A percentile compares a stretch with the other conserved stretches of the same genome.
Evolutionary conservation across 257 asterid genomes (phyloP).

Genomic region (Fraxinus cuspidata): DNA sequence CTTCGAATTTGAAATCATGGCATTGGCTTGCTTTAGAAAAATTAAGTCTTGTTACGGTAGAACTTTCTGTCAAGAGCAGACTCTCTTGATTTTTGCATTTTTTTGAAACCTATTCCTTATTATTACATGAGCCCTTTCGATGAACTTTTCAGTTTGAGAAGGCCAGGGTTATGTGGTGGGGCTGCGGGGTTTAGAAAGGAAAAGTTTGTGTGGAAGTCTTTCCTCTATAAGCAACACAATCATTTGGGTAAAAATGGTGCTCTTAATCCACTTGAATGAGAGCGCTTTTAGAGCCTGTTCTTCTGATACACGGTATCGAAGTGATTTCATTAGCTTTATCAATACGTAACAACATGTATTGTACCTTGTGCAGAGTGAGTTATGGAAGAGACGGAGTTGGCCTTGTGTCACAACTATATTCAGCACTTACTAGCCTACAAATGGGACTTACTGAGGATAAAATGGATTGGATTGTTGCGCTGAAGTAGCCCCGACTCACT

Average conservation of each 20-base stretch:
- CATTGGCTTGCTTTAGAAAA: too few relatives aligned
- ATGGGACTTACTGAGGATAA: constrained; percentile 83
- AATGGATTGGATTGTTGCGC: constrained; percentile 75
- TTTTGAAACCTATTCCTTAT: too few relatives aligned
- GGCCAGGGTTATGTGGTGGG: background rate
- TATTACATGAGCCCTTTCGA: too few relatives aligned
- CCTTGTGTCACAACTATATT: constrained; percentile 73
- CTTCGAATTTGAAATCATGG: too few relatives aligned
- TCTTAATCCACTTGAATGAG: background rate
- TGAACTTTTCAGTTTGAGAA: background rate
- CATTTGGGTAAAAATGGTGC: too few relatives aligned
- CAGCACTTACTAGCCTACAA: constrained; percentile 82
- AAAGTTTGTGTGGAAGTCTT: background rate
- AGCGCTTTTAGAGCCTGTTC: background rate
- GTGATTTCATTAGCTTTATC: background rate
- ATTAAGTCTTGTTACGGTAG: too few relatives aligned
- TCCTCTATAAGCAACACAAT: background rate
- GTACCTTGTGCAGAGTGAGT: constrained; percentile 49
- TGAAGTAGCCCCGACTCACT: constrained; percentile 41
- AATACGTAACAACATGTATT: background rate
- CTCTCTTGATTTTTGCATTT: too few relatives aligned
- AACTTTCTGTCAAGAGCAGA: too few relatives aligned
- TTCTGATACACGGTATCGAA: background rate
- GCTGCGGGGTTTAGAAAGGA: too few relatives aligned
- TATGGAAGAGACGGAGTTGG: constrained; percentile 80